phyloP scores from a whole-genome alignment of 495 filamentous ascomycete genomes.

The Neurospora sp. region DNA sequence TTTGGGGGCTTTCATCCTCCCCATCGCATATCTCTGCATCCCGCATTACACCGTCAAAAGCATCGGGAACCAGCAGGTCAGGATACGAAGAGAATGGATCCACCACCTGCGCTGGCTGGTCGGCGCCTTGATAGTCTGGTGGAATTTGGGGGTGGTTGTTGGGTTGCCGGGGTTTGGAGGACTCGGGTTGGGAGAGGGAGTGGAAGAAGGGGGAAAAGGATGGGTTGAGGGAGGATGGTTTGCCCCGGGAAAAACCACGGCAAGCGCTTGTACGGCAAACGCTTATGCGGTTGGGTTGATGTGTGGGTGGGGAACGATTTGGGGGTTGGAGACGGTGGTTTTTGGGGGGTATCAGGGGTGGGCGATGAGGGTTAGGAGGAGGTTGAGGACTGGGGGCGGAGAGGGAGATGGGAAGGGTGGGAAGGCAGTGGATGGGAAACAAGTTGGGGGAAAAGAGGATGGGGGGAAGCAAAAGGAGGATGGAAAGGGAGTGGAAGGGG shows the following conservation, averaged over 20 bases:
- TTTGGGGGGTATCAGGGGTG: slow-evolving; percentile 56
- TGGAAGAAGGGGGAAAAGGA: neutral
- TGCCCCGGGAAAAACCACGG: slow-evolving; percentile 21
- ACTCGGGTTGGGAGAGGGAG: neutral
- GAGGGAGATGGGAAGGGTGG: neutral
- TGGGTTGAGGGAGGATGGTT: neutral
- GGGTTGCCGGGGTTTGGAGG: neutral
- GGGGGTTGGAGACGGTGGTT: slow-evolving; percentile 51
- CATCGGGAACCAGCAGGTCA: neutral
- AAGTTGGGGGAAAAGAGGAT: slow-evolving; percentile 26
- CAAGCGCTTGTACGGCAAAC: slow-evolving; percentile 45
- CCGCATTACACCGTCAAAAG: slow-evolving; percentile 29
- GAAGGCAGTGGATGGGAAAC: neutral
- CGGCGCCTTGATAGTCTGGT: slow-evolving; percentile 30
- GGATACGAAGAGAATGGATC: slow-evolving; percentile 33
- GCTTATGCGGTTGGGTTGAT: slow-evolving; percentile 62
- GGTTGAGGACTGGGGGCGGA: neutral
- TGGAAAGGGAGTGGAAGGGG: neutral
- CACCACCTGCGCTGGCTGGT: slow-evolving; percentile 43
- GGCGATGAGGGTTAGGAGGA: slow-evolving; percentile 46
- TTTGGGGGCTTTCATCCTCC: slow-evolving; percentile 38
- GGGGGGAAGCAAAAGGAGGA: neutral
- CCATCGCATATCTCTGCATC: slow-evolving; percentile 47
- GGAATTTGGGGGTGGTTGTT: slow-evolving; percentile 33
- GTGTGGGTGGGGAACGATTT: slow-evolving; percentile 55